Conservation (phyloP, 192 early-diverging fungal species). For the Entomortierella chlamydospora region DNA sequence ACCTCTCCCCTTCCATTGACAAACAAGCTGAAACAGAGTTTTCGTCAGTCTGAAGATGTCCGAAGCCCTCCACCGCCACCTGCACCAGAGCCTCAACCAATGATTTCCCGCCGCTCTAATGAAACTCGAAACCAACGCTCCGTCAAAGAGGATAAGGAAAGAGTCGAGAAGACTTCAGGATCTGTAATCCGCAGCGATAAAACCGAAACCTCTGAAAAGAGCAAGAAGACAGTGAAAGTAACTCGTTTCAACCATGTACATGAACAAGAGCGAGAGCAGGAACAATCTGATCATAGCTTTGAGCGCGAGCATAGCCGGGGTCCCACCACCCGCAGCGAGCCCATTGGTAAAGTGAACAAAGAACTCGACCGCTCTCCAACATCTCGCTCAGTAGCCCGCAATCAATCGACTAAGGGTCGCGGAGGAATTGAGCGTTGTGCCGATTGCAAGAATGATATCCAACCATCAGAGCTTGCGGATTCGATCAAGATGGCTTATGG, state of each 20-base stretch:
- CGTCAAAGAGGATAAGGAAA: background rate
- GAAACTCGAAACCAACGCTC: background rate
- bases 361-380: conserved; percentile 1
- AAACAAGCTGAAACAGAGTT: background rate
- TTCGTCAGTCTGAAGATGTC: background rate
- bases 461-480: conserved; percentile 9
- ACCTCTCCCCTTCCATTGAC: background rate
- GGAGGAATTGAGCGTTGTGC: conserved; percentile 25
- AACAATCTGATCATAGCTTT: background rate
- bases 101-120: background rate
- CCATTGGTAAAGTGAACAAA: background rate
- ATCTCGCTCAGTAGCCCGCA: conserved; percentile 3
- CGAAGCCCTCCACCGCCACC: conserved; percentile 1
- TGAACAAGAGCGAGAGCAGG: background rate
- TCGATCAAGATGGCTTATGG: conserved; percentile 48
- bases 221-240: background rate
- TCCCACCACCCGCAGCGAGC: background rate
- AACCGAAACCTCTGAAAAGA: background rate
- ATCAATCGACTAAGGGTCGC: conserved; percentile 19
- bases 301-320: background rate
- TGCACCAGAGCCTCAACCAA: conserved; percentile 3
- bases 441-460: conserved; percentile 42
- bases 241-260: background rate
- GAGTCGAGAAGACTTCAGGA: background rate
- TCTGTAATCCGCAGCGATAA: background rate